Base-by-base conservation (phyloP, 1,284 basidiomycete genomes). In the Vanrija pseudolonga region DNA sequence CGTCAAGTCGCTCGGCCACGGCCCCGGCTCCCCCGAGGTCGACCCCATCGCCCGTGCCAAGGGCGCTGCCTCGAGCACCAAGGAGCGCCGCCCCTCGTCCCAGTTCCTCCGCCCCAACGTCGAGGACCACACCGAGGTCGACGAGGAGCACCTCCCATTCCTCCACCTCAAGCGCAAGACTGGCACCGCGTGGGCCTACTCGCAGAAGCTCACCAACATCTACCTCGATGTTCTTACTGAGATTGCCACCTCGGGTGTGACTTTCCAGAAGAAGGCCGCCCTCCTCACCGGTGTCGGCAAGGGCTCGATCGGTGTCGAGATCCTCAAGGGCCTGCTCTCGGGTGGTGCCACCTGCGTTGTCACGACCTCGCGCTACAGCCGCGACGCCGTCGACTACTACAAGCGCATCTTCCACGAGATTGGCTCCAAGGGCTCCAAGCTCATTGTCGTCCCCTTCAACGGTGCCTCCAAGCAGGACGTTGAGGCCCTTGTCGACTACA, bases 361-460 rank as follows among this genome's bases (percentile, higher is more conserved):
- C 77, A 98, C 95, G 23, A 98, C 96, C 24, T 97, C 92, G 26
- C 87, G 93, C 65, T 96, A 94, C 79, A 92, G 82, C 73, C 90
- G 94, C 60, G 85, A 87, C 46, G 92, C 90, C 8, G 93, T 98
- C 61, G 94, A 98, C 77, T 98, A 95, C 78, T 98, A 98, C 78
- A 95, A 98, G 77, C 87, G 86, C 54, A 95, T 98, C 77, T 98
- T 90, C 84, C 95, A 98, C 77, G 87, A 89, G 64, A 88, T 88
- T 67, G 95, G 95, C 41, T 91, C 90, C 67, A 88, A 91, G 62
- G 95, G 93, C 26, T 95, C 95, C 38, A 90, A 92, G 39, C 83
- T 98, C 49, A 95, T 93, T 17, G 94, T 98, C 45, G 94, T 98
- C 26, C 95, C 95, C 36, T 98, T 98, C 85, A 98, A 98, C 73